Percentiles rank a stretch among this genome's conserved stretches.
phyloP scores from a whole-genome alignment of 257 asterid genomes.

The Solanum virginianum region DNA sequence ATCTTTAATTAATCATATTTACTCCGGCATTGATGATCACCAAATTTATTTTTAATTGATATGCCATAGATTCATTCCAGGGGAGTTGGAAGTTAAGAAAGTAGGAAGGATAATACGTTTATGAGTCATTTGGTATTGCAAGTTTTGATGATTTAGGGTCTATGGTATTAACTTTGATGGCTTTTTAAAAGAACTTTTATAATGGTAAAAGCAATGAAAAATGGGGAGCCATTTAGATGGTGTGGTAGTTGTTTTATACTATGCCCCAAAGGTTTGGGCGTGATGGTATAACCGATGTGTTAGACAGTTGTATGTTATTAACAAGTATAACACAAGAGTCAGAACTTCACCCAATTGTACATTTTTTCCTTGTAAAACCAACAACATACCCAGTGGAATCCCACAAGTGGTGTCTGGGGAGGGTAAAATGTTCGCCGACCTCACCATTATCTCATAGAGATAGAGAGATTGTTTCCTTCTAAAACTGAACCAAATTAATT shows the following conservation, averaged over 20 bases:
- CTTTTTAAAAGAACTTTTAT: background rate
- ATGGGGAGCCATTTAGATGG: background rate
- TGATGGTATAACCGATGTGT: background rate
- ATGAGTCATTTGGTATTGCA: background rate
- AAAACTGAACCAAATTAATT: background rate
- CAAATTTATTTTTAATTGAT: background rate
- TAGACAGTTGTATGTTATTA: background rate
- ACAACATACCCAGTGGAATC: no score
- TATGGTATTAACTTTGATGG: background rate
- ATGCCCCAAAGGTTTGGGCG: background rate
- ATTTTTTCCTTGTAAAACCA: background rate
- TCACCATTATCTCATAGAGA: no score
- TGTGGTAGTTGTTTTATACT: background rate
- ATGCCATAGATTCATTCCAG: background rate
- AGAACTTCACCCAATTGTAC: background rate
- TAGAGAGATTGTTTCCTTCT: background rate
- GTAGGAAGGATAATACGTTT: background rate
- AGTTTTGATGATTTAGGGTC: background rate
- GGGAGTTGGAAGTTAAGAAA: background rate
- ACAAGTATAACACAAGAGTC: background rate
- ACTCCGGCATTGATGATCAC: background rate
- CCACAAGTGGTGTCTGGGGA: no score
- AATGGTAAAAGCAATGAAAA: background rate
- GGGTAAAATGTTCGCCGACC: no score
- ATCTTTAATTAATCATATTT: background rate